Conservation (phyloP, 2,329 filamentous ascomycete genomes). For the Fusarium luffae region DNA sequence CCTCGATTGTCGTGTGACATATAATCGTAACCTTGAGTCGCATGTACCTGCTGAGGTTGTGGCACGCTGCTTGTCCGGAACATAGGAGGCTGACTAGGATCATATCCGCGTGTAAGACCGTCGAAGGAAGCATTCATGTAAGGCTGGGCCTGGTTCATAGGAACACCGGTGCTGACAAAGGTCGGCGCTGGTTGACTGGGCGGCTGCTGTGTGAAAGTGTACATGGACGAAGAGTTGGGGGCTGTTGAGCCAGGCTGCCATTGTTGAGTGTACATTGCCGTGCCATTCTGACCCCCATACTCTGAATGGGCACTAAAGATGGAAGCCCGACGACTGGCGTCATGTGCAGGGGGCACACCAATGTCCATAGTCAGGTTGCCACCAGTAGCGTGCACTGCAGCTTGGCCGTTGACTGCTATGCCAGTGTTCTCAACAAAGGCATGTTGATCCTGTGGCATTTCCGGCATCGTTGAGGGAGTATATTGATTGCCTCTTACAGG, state of each 20-base stretch:
- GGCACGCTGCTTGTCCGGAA: slow-evolving; percentile 50
- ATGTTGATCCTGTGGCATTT: slow-evolving; percentile 56
- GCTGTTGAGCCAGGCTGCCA: slow-evolving; percentile 60
- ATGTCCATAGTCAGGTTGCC: slow-evolving; percentile 58
- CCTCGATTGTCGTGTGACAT: slow-evolving; percentile 50
- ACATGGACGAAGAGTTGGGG: slow-evolving; percentile 56
- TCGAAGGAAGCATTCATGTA: slow-evolving; percentile 53
- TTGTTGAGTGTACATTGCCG: slow-evolving; percentile 55
- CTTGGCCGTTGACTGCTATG: slow-evolving; percentile 51
- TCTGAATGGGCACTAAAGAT: slow-evolving; percentile 54
- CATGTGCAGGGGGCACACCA: slow-evolving; percentile 56
- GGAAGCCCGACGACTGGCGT: slow-evolving; percentile 59
- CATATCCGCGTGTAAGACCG: slow-evolving; percentile 50
- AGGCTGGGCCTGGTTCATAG: slow-evolving; percentile 48
- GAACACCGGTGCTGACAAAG: slow-evolving; percentile 49
- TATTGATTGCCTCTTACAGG: slow-evolving; percentile 58
- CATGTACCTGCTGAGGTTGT: slow-evolving; percentile 44
- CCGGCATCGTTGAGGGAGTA: slow-evolving; percentile 55
- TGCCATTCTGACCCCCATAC: slow-evolving; percentile 54
- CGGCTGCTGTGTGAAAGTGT: slow-evolving; percentile 58
- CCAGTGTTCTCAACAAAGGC: slow-evolving; percentile 54
- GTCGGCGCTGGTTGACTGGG: slow-evolving; percentile 46
- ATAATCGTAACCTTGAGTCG: slow-evolving; percentile 51
- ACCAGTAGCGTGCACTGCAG: slow-evolving; percentile 50
- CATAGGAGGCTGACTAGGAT: slow-evolving; percentile 46